phyloP scores from a whole-genome alignment of 2,329 filamentous ascomycete species.

The Neoscytalidium dimidiatum region DNA sequence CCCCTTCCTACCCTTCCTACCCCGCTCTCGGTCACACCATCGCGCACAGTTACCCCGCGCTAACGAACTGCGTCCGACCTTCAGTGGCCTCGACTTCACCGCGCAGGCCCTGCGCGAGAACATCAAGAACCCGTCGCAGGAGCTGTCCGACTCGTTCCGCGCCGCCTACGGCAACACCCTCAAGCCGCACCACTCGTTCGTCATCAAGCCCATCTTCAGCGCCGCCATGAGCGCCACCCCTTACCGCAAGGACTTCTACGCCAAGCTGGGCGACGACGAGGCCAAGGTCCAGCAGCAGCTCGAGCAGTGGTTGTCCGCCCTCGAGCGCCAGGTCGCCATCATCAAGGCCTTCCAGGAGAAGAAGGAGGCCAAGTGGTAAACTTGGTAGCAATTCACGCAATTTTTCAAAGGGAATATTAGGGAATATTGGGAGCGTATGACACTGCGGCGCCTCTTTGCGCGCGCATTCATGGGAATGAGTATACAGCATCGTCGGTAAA shows the following conservation, averaged over 20 bases:
- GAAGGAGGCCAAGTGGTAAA: conserved; percentile 21
- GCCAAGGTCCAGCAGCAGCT: conserved; percentile 65
- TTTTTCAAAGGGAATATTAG: not conserved
- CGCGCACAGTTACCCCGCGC: not conserved
- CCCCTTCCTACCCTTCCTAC: not conserved
- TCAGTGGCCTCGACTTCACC: conserved; percentile 91
- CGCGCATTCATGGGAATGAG: not conserved
- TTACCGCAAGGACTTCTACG: conserved; percentile 91
- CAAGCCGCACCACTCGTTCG: conserved; percentile 85
- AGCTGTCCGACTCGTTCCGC: conserved; percentile 86
- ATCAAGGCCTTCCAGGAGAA: conserved; percentile 60
- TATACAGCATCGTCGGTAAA: too few relatives aligned
- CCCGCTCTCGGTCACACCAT: not conserved
- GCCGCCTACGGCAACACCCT: conserved; percentile 81
- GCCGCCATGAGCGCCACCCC: conserved; percentile 92
- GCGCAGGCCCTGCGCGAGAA: conserved; percentile 80
- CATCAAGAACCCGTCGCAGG: conserved; percentile 65
- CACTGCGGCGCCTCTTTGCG: not conserved
- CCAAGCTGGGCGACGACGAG: conserved; percentile 73
- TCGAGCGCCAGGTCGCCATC: conserved; percentile 79
- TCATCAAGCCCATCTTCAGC: conserved; percentile 89
- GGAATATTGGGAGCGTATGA: not conserved
- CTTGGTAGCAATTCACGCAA: too few relatives aligned
- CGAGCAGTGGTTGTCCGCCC: conserved; percentile 69
- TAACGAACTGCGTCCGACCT: not conserved